These are phyloP conservation scores for Syzygium oleosum DNA, from an alignment of 345 rosid genomes.

Conservation along the genomic window DNA sequence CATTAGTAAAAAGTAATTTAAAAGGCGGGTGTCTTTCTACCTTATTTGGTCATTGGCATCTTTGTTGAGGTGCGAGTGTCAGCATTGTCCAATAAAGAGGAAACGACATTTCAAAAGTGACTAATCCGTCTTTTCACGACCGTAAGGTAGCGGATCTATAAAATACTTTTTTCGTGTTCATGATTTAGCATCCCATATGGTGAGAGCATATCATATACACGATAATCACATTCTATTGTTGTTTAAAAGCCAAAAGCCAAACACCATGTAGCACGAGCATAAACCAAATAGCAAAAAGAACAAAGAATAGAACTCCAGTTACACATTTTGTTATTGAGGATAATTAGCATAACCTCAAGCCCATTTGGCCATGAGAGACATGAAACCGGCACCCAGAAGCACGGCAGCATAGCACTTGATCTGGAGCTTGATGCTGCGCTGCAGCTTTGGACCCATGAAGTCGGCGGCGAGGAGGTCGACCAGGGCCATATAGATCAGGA, in stretches of 20 bases:
- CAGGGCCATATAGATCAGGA: slow-evolving; percentile 63
- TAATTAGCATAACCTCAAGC: slow-evolving; percentile 24
- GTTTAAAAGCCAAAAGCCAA: background rate
- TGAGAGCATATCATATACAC: background rate
- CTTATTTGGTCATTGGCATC: background rate
- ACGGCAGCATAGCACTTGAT: slow-evolving; percentile 20
- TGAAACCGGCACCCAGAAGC: slow-evolving; percentile 45
- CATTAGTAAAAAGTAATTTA: background rate
- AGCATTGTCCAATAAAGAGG: background rate
- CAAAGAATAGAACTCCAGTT: background rate
- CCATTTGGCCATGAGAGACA: slow-evolving; percentile 58
- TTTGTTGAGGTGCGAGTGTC: background rate
- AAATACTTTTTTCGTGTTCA: background rate
- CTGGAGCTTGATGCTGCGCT: slow-evolving; percentile 30
- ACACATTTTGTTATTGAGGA: background rate
- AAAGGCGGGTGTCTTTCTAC: background rate
- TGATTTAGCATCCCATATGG: background rate
- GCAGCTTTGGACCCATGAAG: slow-evolving; percentile 45
- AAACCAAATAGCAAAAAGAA: background rate
- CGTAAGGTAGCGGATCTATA: background rate
- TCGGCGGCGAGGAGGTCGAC: slow-evolving; percentile 65
- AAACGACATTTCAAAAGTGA: background rate
- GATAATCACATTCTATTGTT: background rate
- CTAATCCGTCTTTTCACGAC: background rate
- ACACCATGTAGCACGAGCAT: background rate